phyloP scores from a whole-genome alignment of 306 rosid species.

The Castanospermum australe region DNA sequence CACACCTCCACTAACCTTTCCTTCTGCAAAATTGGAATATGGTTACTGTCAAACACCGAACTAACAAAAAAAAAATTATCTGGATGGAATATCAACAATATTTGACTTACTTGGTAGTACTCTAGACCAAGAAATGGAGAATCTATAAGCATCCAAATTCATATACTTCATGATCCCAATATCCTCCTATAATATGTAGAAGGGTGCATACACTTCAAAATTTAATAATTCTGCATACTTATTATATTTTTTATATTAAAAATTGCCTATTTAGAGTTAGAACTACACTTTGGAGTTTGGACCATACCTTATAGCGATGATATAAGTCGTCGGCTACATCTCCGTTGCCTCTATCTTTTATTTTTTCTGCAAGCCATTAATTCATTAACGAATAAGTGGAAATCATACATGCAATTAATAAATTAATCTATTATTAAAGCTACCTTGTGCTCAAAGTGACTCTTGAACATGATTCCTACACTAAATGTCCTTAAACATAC shows the following conservation, averaged over 20 bases:
- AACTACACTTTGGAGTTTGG: not conserved
- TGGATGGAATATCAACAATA: not conserved
- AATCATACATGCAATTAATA: not conserved
- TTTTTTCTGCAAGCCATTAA: conserved; percentile 47
- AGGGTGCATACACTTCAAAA: no score
- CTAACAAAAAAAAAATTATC: not conserved
- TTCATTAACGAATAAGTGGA: conserved; percentile 10
- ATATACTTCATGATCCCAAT: conserved; percentile 60
- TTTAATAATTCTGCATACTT: no score
- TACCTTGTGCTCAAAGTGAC: not conserved
- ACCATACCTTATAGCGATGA: conserved; percentile 46
- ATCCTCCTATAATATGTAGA: conserved; percentile 53
- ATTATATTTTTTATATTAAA: not conserved
- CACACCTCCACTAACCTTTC: conserved; percentile 59
- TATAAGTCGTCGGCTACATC: conserved; percentile 46
- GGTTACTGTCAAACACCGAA: not conserved
- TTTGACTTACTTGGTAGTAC: conserved; percentile 58
- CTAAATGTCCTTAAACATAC: conserved; percentile 4
- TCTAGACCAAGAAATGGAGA: conserved; percentile 49
- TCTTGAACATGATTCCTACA: not conserved
- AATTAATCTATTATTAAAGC: not conserved
- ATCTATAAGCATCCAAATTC: conserved; percentile 58
- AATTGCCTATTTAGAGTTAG: not conserved
- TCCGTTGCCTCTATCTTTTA: conserved; percentile 41
- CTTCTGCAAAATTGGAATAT: conserved; percentile 39